phyloP scores from a whole-genome alignment of 768 basidiomycete species.

The Aureoboletus auriporus region DNA sequence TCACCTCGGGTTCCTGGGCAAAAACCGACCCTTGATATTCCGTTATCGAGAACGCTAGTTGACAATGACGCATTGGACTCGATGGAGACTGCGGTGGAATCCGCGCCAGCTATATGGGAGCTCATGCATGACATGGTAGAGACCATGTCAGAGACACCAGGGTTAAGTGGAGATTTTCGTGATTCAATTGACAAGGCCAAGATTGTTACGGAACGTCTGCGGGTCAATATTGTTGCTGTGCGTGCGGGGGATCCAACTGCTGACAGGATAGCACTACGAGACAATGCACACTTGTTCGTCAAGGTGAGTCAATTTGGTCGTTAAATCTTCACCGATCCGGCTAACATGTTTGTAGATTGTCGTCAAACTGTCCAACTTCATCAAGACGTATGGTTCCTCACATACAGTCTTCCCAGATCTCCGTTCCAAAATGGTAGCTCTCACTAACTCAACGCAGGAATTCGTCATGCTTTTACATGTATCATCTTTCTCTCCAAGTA shows the following conservation, averaged over 20 bases:
- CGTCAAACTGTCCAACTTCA: slow-evolving; percentile 67
- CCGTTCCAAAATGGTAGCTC: slow-evolving; percentile 65
- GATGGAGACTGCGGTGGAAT: slow-evolving; percentile 72
- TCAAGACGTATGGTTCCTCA: slow-evolving; percentile 59
- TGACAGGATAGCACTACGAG: slow-evolving; percentile 62
- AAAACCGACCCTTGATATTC: slow-evolving; percentile 42
- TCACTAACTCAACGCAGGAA: slow-evolving; percentile 83
- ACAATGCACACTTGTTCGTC: slow-evolving; percentile 76
- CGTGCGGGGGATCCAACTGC: slow-evolving; percentile 51
- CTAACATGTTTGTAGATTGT: slow-evolving; percentile 52
- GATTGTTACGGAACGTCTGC: slow-evolving; percentile 58
- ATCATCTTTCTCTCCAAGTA: slow-evolving; percentile 69
- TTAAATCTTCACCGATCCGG: background rate
- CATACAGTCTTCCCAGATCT: slow-evolving; percentile 58
- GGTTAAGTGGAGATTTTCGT: slow-evolving; percentile 40
- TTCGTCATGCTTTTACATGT: slow-evolving; percentile 84
- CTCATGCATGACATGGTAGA: slow-evolving; percentile 73
- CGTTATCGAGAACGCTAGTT: slow-evolving; percentile 59
- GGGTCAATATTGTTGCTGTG: slow-evolving; percentile 53
- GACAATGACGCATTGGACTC: slow-evolving; percentile 78
- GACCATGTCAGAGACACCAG: slow-evolving; percentile 47
- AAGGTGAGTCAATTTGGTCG: slow-evolving; percentile 50
- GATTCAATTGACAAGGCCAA: slow-evolving; percentile 61
- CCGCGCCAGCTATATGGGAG: slow-evolving; percentile 80
- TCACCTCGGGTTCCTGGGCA: slow-evolving; percentile 23